phyloP scores from a whole-genome alignment of 2,329 filamentous ascomycete genomes.

The Colletotrichum sp. region DNA sequence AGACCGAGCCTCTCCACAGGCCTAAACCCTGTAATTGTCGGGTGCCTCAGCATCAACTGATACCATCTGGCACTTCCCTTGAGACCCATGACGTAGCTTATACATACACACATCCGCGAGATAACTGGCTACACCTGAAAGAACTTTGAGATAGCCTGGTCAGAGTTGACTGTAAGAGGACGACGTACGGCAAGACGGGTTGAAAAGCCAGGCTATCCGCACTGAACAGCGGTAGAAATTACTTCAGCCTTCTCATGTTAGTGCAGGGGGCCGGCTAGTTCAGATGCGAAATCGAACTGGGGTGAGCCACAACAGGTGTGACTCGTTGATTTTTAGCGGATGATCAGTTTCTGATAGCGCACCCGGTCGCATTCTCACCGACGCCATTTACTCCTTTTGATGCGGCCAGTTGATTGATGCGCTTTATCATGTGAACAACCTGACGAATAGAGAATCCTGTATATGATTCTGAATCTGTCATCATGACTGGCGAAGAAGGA shows the following conservation, averaged over 20 bases:
- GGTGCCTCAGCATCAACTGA: not conserved
- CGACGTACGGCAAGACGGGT: not conserved
- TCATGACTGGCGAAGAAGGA: not conserved
- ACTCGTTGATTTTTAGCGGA: not conserved
- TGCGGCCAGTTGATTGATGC: not conserved
- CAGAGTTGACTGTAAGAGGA: not conserved
- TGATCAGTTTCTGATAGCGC: not conserved
- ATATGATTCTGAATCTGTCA: not conserved
- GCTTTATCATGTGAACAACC: not conserved
- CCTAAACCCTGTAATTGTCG: not conserved
- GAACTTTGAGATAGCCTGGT: not conserved
- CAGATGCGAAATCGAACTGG: not conserved
- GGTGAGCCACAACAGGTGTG: not conserved
- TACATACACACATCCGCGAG: not conserved
- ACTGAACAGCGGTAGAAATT: not conserved
- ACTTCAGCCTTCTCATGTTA: not conserved
- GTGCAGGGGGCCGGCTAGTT: not conserved
- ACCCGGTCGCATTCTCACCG: not conserved
- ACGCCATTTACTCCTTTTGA: not conserved
- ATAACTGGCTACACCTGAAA: not conserved
- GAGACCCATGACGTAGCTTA: not conserved
- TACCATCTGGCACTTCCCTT: not conserved
- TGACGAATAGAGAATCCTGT: not conserved
- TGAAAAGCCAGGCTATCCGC: not conserved
- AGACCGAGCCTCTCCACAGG: not conserved